Conservation (phyloP, 495 filamentous ascomycete species). For the Lasiosphaeris hirsuta region DNA sequence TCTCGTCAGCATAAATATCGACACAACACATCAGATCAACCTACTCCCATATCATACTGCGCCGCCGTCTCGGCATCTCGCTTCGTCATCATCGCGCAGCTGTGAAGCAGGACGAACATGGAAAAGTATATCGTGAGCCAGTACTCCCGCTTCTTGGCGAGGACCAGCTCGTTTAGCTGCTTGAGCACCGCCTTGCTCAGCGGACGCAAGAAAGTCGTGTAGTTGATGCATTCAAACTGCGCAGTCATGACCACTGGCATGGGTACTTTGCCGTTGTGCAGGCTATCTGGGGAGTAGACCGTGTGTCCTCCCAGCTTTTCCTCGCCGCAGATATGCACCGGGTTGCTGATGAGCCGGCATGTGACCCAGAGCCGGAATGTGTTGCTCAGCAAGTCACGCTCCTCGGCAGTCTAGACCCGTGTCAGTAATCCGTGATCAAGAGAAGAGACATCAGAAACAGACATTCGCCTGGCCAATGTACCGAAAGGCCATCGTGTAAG, state of each 20-base stretch:
- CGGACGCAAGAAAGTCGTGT: slow-evolving; percentile 24
- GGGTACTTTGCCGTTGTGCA: slow-evolving; percentile 15
- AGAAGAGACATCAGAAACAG: neutral
- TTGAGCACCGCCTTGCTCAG: slow-evolving; percentile 27
- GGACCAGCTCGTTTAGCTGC: slow-evolving; percentile 27
- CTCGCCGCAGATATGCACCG: slow-evolving; percentile 22
- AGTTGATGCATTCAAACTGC: slow-evolving; percentile 30
- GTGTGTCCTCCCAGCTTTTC: slow-evolving; percentile 21
- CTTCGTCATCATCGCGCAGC: slow-evolving; percentile 27
- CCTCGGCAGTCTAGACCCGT: slow-evolving; percentile 16
- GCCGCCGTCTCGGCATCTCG: slow-evolving; percentile 22
- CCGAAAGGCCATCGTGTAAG: slow-evolving; percentile 23
- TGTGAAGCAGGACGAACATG: slow-evolving; percentile 29
- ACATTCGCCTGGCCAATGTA: slow-evolving; percentile 20
- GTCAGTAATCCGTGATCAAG: neutral
- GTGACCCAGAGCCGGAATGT: slow-evolving; percentile 27
- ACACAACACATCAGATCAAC: neutral
- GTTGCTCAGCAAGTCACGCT: slow-evolving; percentile 22
- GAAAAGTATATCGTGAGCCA: slow-evolving; percentile 29
- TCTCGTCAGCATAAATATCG: neutral
- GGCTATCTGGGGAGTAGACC: slow-evolving; percentile 10
- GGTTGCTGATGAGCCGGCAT: slow-evolving; percentile 26
- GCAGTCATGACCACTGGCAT: slow-evolving; percentile 29
- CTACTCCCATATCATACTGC: slow-evolving; percentile 21
- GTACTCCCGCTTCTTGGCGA: slow-evolving; percentile 26